Evolutionary conservation across 2,329 filamentous ascomycete genomes (phyloP).

Genomic region (Aureobasidium mangrovei): DNA sequence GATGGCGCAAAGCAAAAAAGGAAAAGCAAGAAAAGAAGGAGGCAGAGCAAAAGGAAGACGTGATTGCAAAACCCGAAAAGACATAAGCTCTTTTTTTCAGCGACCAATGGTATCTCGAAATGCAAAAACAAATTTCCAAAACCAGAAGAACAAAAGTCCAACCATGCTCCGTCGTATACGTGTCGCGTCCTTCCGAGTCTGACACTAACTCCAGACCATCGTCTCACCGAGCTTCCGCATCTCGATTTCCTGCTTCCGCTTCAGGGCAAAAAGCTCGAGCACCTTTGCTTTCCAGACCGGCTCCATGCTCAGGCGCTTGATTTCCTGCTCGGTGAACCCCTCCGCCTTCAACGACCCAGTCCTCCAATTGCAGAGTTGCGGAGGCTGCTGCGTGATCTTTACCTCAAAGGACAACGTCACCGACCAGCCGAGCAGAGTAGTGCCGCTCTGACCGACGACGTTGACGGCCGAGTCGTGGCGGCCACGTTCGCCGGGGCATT

Average conservation of each 20-base stretch:
- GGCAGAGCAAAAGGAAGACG: neutral
- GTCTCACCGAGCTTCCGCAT: neutral
- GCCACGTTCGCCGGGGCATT: neutral
- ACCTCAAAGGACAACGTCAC: neutral
- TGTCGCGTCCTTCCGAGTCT: too few relatives aligned
- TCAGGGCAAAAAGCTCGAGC: neutral
- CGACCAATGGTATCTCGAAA: neutral
- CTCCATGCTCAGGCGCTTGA: neutral
- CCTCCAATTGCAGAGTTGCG: neutral
- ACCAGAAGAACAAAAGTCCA: neutral
- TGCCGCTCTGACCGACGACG: neutral
- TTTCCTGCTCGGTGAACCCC: neutral
- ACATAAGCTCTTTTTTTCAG: neutral
- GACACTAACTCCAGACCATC: neutral
- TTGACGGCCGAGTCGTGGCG: slow-evolving; percentile 4
- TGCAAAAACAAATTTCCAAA: neutral
- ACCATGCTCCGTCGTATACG: neutral
- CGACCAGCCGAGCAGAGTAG: neutral
- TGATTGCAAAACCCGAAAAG: neutral
- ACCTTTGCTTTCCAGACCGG: slow-evolving; percentile 3
- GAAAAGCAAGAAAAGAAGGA: slow-evolving; percentile 17
- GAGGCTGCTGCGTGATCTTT: neutral
- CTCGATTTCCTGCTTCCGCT: neutral
- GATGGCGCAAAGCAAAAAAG: slow-evolving; percentile 23
- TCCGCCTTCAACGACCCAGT: neutral